Evolutionary conservation across 2,329 filamentous ascomycete genomes (phyloP).

Genomic region (Lomentospora prolificans): DNA sequence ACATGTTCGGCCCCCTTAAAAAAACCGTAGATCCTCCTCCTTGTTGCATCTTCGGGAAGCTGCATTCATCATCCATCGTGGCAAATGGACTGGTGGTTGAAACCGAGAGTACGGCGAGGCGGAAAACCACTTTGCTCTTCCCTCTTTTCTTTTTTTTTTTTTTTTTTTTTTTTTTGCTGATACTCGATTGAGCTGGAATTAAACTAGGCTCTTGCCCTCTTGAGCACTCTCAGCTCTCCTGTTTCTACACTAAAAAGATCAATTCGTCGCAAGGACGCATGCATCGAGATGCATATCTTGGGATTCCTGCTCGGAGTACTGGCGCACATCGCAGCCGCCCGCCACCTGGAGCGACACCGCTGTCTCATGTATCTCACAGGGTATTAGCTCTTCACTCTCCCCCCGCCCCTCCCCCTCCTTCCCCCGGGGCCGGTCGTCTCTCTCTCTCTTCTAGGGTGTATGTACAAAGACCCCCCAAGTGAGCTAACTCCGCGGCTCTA

Average conservation of each 20-base stretch:
- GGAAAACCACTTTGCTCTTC: not conserved
- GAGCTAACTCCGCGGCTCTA: too few relatives aligned
- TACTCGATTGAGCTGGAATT: not conserved
- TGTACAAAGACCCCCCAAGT: too few relatives aligned
- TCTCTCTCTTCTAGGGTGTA: too few relatives aligned
- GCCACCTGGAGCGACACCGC: constrained; percentile 9
- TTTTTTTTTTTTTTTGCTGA: not conserved
- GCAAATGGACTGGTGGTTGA: too few relatives aligned
- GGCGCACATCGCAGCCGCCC: not conserved
- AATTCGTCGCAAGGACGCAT: too few relatives aligned
- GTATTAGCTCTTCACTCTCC: constrained; percentile 17
- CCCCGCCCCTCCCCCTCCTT: not conserved
- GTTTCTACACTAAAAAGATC: too few relatives aligned
- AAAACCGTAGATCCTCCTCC: too few relatives aligned
- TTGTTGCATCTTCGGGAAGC: too few relatives aligned
- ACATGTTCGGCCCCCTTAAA: too few relatives aligned
- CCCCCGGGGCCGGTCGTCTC: too few relatives aligned
- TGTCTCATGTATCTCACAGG: constrained; percentile 42
- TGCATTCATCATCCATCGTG: not conserved
- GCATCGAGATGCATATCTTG: not conserved
- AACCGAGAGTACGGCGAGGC: not conserved
- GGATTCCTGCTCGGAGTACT: not conserved
- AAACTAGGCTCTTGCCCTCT: too few relatives aligned
- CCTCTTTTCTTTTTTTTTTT: not conserved
- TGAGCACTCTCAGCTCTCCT: too few relatives aligned